Conservation (phyloP, 2,329 filamentous ascomycete genomes). For the Apiospora arundinis region DNA sequence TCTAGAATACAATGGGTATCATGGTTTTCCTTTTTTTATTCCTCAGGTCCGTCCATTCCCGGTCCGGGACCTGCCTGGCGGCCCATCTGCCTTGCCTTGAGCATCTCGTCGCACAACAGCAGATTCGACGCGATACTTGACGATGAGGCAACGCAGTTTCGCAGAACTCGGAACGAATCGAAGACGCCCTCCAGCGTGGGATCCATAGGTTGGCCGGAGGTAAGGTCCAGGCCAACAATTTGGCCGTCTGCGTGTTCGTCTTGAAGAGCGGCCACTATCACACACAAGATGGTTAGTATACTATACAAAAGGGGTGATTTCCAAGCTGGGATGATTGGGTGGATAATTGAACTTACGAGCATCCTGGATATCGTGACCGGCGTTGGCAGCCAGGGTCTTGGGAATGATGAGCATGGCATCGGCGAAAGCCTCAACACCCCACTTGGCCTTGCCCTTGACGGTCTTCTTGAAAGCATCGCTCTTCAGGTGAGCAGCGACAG, state of each 20-base stretch:
- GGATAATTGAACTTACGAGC: conserved; percentile 68
- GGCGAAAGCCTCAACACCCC: conserved; percentile 91
- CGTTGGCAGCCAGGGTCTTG: conserved; percentile 95
- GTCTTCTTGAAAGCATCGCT: conserved; percentile 86
- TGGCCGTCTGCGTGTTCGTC: conserved; percentile 87
- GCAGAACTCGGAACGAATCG: conserved; percentile 93
- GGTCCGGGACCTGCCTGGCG: conserved; percentile 66
- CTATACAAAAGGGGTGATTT: not conserved
- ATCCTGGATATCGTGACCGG: conserved; percentile 96
- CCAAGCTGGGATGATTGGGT: not conserved
- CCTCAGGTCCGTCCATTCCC: conserved; percentile 67
- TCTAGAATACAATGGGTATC: conserved; percentile 25
- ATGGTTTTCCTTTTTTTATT: conserved; percentile 40
- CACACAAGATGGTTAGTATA: conserved; percentile 23
- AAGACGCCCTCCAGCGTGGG: conserved; percentile 91
- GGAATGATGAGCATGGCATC: conserved; percentile 95
- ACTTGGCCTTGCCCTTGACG: conserved; percentile 98
- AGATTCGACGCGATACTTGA: conserved; percentile 95
- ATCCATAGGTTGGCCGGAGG: conserved; percentile 92
- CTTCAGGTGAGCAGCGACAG: conserved; percentile 85
- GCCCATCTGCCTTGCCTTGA: conserved; percentile 97
- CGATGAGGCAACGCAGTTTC: conserved; percentile 92
- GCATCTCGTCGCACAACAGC: conserved; percentile 92
- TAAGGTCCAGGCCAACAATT: conserved; percentile 83
- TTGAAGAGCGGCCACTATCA: conserved; percentile 80